Evolutionary conservation across 768 basidiomycete genomes (phyloP), one percentile per base, ranked within the genome.

Genomic region (Xerocomellus dryophilus): DNA sequence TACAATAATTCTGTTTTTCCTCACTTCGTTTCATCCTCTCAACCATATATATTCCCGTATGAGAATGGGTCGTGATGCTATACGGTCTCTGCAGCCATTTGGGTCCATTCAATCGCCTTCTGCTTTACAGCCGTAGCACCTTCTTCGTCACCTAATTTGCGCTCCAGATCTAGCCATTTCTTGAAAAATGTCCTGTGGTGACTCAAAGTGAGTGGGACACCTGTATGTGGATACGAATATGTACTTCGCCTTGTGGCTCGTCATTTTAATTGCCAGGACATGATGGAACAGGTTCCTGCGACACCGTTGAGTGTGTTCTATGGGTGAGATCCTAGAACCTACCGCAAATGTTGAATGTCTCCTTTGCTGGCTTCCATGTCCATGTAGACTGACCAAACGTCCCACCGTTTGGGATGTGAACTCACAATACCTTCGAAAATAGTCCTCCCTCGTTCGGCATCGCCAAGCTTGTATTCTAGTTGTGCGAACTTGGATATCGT

Each of bases 401-500:
- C 94, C 80, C 94, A 88, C 51, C 93, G 83, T 72, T 95, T 98
- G 4, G 93, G 88, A 74, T 98, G 93, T 14, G 90, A 92, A 71
- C 97, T 95, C 41, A 98, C 76, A 59, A 99, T 91, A 41, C 96
- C 97, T 67, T 98, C 96, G 56, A 97, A 98, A 47, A 99, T 79
- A 1, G 96, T 99, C 67, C 89, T 90, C 27, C 95, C 97, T 43
- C 97, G 84, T 69, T 99, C 97, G 2, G 91, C 78, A 61, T 98
- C 97, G 3, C 94, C 97, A 29, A 86, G 76, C 68, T 89, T 95
- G 73, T 98, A 99, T 69, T 99, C 97, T 18, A 98, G 76, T 61
- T 94, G 88, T 2, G 95, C 95, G 68, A 98, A 98, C 65, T 88
- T 90, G 50, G 92, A 88, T 62, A 98, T 95, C 1, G 91, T 96